phyloP scores from a whole-genome alignment of 2,329 filamentous ascomycete genomes.

The Clathrospora elynae region DNA sequence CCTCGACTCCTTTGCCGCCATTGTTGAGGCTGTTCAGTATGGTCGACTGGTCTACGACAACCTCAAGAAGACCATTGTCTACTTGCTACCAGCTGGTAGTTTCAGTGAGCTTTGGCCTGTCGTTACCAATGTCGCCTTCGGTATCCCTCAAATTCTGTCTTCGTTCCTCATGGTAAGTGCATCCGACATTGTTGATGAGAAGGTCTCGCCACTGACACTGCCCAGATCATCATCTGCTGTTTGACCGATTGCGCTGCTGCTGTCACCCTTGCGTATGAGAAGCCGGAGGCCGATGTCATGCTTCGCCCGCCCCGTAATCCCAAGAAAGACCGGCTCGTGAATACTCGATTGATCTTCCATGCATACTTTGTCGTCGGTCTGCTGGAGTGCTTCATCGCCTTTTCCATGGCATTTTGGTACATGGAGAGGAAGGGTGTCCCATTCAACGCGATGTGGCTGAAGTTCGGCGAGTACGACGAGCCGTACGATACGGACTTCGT shows the following conservation, averaged over 20 bases:
- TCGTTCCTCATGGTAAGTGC: constrained; percentile 67
- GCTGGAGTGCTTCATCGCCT: constrained; percentile 48
- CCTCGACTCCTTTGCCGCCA: constrained; percentile 71
- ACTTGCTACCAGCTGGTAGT: constrained; percentile 73
- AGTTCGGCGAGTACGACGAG: constrained; percentile 35
- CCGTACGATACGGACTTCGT: constrained; percentile 35
- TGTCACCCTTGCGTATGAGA: constrained; percentile 75
- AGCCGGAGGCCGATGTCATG: constrained; percentile 76
- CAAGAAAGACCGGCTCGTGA: constrained; percentile 72
- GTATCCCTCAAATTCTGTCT: constrained; percentile 73
- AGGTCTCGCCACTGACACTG: not conserved
- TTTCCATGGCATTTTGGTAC: constrained; percentile 56
- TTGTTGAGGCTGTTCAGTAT: constrained; percentile 73
- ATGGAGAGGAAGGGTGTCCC: constrained; percentile 57
- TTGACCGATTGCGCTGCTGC: constrained; percentile 72
- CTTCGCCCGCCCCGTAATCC: constrained; percentile 69
- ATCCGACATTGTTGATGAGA: not conserved
- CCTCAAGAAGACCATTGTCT: constrained; percentile 76
- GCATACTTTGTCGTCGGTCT: constrained; percentile 74
- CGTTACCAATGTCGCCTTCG: constrained; percentile 73
- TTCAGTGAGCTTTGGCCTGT: constrained; percentile 78
- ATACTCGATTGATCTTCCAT: constrained; percentile 73
- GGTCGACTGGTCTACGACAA: constrained; percentile 81
- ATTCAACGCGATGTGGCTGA: constrained; percentile 71
- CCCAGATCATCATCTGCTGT: constrained; percentile 57